Evolutionary conservation across 169 alveolate genomes (phyloP).

Genomic region (Toxoplasma gondii): DNA sequence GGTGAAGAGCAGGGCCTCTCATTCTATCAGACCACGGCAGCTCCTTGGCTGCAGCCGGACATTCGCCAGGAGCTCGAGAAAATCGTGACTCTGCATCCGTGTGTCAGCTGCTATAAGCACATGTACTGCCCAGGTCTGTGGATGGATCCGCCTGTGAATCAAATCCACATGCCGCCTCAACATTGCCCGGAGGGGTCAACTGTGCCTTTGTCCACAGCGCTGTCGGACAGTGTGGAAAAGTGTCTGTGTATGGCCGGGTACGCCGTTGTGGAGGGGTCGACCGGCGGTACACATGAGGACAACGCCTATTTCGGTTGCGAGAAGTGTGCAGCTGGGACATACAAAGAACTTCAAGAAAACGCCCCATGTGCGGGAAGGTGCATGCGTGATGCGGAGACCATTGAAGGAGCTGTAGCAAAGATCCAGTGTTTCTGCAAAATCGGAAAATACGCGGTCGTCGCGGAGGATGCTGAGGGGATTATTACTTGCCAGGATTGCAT

Average conservation of each 20-base stretch:
- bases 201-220: slow-evolving; percentile 63
- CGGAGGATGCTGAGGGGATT: slow-evolving; percentile 53
- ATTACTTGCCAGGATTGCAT: slow-evolving; percentile 68
- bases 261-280: slow-evolving; percentile 48
- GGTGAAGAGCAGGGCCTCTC: slow-evolving; percentile 14
- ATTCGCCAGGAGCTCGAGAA: slow-evolving; percentile 60
- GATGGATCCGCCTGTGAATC: slow-evolving; percentile 64
- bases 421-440: slow-evolving; percentile 72
- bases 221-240: slow-evolving; percentile 70
- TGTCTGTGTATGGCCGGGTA: slow-evolving; percentile 70
- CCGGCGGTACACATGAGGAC: slow-evolving; percentile 3
- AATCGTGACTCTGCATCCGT: slow-evolving; percentile 55
- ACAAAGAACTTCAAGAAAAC: slow-evolving; percentile 69
- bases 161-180: slow-evolving; percentile 71
- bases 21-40: not conserved
- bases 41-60: slow-evolving; percentile 53
- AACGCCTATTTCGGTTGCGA: slow-evolving; percentile 35
- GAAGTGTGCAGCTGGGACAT: slow-evolving; percentile 68
- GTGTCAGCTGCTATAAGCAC: slow-evolving; percentile 64
- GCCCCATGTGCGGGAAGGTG: slow-evolving; percentile 71
- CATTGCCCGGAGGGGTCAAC: slow-evolving; percentile 69
- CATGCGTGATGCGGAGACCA: slow-evolving; percentile 68
- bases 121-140: slow-evolving; percentile 71
- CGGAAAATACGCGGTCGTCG: slow-evolving; percentile 66
- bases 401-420: slow-evolving; percentile 70